A percentile compares a stretch with the other conserved stretches of the same genome.
Conservation (phyloP, 1,139 yeast genomes). For the Geotrichum phurueaensis region DNA sequence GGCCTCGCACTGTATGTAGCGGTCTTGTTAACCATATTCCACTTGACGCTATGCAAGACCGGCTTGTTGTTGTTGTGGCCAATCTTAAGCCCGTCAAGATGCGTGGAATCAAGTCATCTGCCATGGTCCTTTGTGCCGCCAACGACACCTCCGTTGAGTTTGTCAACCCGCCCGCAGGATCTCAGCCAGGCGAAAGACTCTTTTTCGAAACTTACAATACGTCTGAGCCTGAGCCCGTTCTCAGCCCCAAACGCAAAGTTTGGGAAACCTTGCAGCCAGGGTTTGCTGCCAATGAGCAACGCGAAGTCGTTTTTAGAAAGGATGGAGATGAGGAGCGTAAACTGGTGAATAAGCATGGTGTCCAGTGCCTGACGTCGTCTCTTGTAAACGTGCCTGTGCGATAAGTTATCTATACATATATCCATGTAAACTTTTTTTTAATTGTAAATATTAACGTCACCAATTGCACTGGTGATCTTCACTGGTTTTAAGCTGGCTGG, state of each 20-base stretch:
- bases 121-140: slow-evolving; percentile 96
- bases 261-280: slow-evolving; percentile 94
- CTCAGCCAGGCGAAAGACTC: slow-evolving; percentile 92
- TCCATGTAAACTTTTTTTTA: neutral
- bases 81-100: slow-evolving; percentile 85
- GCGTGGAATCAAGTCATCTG: slow-evolving; percentile 92
- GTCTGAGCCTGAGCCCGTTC: slow-evolving; percentile 73
- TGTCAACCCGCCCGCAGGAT: slow-evolving; percentile 88
- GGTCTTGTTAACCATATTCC: slow-evolving; percentile 79
- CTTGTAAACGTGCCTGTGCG: slow-evolving; percentile 70
- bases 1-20: slow-evolving; percentile 98
- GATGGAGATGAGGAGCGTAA: slow-evolving; percentile 74
- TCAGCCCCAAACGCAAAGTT: slow-evolving; percentile 96
- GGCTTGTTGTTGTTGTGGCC: slow-evolving; percentile 75
- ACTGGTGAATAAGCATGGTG: slow-evolving; percentile 73
- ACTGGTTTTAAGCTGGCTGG: neutral
- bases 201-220: slow-evolving; percentile 83
- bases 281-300: slow-evolving; percentile 69
- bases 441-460: neutral
- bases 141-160: slow-evolving; percentile 63
- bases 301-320: slow-evolving; percentile 73
- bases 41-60: slow-evolving; percentile 73
- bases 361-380: slow-evolving; percentile 61
- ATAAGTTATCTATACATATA: neutral
- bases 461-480: neutral